Percentiles rank a stretch among this genome's conserved stretches.
These are phyloP conservation scores for Schizochytrium sp. DNA, from an alignment of 108 stramenopile genomes.

Conservation along the genomic window DNA sequence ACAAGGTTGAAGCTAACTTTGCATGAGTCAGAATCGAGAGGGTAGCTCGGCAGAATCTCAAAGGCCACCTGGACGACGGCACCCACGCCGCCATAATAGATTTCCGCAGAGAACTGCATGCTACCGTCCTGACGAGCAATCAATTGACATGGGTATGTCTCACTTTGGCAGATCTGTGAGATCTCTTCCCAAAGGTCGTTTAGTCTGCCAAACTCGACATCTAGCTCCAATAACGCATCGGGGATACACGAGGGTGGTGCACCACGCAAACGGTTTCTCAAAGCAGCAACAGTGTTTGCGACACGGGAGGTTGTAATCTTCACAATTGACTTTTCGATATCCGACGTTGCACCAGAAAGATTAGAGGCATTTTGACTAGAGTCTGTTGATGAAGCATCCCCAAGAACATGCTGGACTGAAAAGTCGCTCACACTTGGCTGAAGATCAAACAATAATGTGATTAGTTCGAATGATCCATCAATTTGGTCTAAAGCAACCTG, in stretches of 20 bases:
- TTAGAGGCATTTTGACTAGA: neutral
- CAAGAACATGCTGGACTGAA: neutral
- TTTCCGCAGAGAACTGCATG: conserved; percentile 36
- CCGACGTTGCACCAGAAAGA: neutral
- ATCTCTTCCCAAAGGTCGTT: conserved; percentile 34
- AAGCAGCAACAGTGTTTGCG: neutral
- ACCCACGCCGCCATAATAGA: conserved; percentile 10
- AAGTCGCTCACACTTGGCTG: neutral
- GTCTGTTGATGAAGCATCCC: neutral
- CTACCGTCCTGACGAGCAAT: neutral
- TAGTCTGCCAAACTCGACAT: conserved; percentile 22
- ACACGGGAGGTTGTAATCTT: neutral
- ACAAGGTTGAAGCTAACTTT: conserved; percentile 24
- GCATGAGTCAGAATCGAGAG: conserved; percentile 43
- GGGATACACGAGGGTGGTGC: neutral
- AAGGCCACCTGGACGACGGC: conserved; percentile 17
- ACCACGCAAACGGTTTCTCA: neutral
- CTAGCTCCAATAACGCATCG: conserved; percentile 25
- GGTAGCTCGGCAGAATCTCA: conserved; percentile 17
- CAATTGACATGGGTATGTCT: neutral
- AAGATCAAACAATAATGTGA: neutral
- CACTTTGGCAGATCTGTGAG: neutral
- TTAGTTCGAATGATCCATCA: neutral
- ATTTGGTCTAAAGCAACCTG: neutral
- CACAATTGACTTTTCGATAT: neutral